Evolutionary conservation across 495 filamentous ascomycete species (phyloP), one percentile per base, ranked within the genome.

Genomic region (Astrocystis sublimbata): DNA sequence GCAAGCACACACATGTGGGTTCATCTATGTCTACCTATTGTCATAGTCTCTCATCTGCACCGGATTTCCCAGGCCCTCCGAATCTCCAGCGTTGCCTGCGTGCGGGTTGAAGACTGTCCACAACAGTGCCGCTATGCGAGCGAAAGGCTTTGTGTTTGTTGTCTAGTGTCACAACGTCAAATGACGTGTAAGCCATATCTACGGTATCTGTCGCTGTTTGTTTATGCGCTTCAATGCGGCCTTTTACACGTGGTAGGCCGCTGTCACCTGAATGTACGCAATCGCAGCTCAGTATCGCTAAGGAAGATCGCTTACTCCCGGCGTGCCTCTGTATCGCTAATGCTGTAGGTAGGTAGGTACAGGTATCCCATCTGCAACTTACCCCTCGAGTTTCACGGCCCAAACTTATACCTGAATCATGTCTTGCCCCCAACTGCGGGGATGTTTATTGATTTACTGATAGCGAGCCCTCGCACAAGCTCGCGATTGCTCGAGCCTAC

Each of bases 201-300:
- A n/a, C n/a, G n/a, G n/a, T n/a, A 36, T 13, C 6, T 36, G 33
- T 6, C 12, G 26, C 49, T 33, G 19, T 21, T 35, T 35, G 49
- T 23, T 52, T 33, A 35, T 30, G 49, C 49, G 35, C 30, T 19
- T 35, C 30, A 35, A 52, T 33, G 49, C 49, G 21, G 49, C 49
- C 49, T 52, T 36, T 30, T 35, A 52, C 49, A 35, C 49, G 49
- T 52, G 49, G 28, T 52, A 52, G 30, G 28, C 35, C 17, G 23
- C 35, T 35, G 28, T 52, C 30, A 21, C 35, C n/a, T 17, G 19
- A 4, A 17, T 23, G 49, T 36, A 35, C 17, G 21, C 49, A 49
- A 49, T 13, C 10, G 17, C 28, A 6, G 30, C 35, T n/a, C 15
- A 13, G 26, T 35, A 33, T 52, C 23, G 35, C 33, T 52, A 19